These are phyloP conservation scores for Pyricularia grisea DNA, from an alignment of 2,329 filamentous ascomycete genomes.

Conservation along the genomic window DNA sequence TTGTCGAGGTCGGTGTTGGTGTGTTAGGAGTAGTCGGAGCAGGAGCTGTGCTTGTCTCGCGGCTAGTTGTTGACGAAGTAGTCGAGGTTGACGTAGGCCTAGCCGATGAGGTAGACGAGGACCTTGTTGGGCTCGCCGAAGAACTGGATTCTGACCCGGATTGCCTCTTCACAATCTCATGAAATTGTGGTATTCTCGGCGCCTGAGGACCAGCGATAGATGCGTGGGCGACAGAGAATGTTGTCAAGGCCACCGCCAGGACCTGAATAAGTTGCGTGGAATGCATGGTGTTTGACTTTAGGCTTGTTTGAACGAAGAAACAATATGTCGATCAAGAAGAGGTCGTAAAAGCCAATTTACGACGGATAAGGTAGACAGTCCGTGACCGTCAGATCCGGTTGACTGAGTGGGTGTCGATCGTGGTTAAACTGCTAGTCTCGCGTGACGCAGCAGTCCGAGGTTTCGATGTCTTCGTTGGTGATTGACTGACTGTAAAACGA, in stretches of 20 bases:
- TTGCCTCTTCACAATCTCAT: constrained; percentile 9
- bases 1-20: background rate
- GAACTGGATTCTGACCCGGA: constrained; percentile 5
- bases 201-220: constrained; percentile 20
- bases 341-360: background rate
- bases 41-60: background rate
- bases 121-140: constrained; percentile 3
- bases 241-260: constrained; percentile 34
- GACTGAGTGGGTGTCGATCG: background rate
- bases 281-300: background rate
- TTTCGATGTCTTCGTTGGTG: background rate
- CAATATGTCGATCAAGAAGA: background rate
- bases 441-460: background rate
- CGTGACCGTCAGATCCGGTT: background rate
- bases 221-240: constrained; percentile 35
- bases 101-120: constrained; percentile 8
- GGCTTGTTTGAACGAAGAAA: background rate
- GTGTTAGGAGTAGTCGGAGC: background rate
- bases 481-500: background rate
- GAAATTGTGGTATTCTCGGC: background rate
- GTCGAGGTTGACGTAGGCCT: constrained; percentile 10
- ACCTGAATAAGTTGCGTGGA: constrained; percentile 2
- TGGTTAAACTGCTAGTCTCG: background rate
- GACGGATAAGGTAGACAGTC: background rate
- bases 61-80: constrained; percentile 8